Percentiles rank a stretch among this genome's conserved stretches.
These are phyloP conservation scores for Alopecurus myosuroides DNA, from an alignment of 176 grass and related monocot genomes.

Conservation along the genomic window DNA sequence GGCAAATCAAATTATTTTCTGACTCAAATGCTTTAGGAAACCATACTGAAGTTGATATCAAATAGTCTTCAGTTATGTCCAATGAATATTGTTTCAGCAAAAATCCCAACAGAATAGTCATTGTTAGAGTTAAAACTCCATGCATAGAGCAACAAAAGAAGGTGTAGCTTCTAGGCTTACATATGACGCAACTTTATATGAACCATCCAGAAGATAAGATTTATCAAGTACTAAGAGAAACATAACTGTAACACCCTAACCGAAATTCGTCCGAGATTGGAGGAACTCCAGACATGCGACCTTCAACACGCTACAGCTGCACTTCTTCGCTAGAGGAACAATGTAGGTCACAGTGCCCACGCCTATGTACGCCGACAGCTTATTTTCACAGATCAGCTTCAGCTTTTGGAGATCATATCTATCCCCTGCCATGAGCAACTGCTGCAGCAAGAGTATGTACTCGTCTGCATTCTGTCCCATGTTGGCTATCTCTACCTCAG, in stretches of 20 bases:
- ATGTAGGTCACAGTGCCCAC: no score
- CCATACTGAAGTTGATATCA: background rate
- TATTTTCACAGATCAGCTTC: no score
- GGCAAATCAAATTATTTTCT: background rate
- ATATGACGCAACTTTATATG: background rate
- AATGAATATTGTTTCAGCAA: background rate
- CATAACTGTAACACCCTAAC: background rate
- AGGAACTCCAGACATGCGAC: no score
- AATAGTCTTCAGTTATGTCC: background rate
- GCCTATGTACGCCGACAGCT: no score
- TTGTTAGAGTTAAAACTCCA: background rate
- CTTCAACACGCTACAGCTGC: no score
- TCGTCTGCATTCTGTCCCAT: no score
- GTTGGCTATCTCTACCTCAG: no score
- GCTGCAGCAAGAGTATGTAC: no score
- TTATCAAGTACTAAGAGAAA: constrained; percentile 4
- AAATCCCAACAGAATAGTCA: background rate
- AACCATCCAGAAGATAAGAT: background rate
- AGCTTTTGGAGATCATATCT: no score
- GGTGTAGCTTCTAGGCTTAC: background rate
- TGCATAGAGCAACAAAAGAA: background rate
- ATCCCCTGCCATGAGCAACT: no score
- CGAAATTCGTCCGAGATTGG: no score
- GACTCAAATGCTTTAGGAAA: background rate
- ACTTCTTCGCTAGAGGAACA: no score